These are phyloP conservation scores for Melocanna baccifera DNA, from an alignment of 176 grass and related monocot genomes.

Conservation along the genomic window DNA sequence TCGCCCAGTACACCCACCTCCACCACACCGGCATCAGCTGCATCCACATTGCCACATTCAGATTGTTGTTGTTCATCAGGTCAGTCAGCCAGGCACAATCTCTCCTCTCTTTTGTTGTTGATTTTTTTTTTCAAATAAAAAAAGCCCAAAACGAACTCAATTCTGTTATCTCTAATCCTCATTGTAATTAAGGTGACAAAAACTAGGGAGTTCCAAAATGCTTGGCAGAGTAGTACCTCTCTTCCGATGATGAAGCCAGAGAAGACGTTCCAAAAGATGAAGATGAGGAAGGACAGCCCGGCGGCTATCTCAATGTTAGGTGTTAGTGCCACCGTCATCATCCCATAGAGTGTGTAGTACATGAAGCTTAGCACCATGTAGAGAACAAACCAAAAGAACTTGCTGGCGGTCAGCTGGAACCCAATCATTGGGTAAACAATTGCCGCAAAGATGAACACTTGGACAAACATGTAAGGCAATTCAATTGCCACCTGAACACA, in stretches of 20 bases:
- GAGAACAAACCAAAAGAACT: conserved; percentile 65
- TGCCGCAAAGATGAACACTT: conserved; percentile 45
- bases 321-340: conserved; percentile 75
- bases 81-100: not conserved
- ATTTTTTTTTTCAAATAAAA: not conserved
- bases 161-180: not conserved
- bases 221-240: conserved; percentile 41
- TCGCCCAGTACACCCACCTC: conserved; percentile 61
- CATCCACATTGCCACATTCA: conserved; percentile 11
- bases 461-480: conserved; percentile 63
- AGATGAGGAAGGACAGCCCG: conserved; percentile 60
- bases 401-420: conserved; percentile 40
- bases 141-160: not conserved
- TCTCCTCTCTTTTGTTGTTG: not conserved
- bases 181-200: not conserved
- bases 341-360: conserved; percentile 71
- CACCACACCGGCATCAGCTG: conserved; percentile 67
- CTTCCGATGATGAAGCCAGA: conserved; percentile 64
- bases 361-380: conserved; percentile 67
- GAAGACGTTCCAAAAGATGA: conserved; percentile 75
- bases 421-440: conserved; percentile 78
- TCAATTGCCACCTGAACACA: conserved; percentile 48
- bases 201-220: not conserved
- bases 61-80: conserved; percentile 11
- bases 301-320: conserved; percentile 73